Evolutionary conservation across 495 filamentous ascomycete genomes (phyloP).

Genomic region (Penicillium verhagenii): DNA sequence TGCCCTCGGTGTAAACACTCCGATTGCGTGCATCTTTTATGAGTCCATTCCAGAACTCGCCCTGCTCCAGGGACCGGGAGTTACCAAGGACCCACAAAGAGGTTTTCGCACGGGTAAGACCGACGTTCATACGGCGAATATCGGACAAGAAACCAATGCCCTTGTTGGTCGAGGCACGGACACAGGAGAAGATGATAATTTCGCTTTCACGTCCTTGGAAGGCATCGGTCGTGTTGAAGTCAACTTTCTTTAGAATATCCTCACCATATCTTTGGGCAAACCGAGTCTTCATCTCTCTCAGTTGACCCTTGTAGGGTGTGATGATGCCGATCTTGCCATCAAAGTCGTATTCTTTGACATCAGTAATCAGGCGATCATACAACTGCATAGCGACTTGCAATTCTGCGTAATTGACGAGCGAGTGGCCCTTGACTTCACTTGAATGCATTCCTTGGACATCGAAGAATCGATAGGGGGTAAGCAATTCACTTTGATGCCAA

Average conservation of each 20-base stretch:
- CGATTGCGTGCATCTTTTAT: slow-evolving; percentile 75
- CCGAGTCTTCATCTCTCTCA: slow-evolving; percentile 70
- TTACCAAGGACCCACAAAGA: slow-evolving; percentile 95
- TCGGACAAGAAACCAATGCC: slow-evolving; percentile 98
- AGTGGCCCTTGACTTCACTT: slow-evolving; percentile 73
- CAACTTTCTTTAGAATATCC: slow-evolving; percentile 70
- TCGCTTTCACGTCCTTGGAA: slow-evolving; percentile 97
- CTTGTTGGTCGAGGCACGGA: slow-evolving; percentile 84
- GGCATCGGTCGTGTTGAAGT: slow-evolving; percentile 98
- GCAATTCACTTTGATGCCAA: slow-evolving; percentile 79
- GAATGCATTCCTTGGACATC: slow-evolving; percentile 88
- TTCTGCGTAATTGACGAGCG: slow-evolving; percentile 86
- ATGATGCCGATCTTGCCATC: slow-evolving; percentile 91
- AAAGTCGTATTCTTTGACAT: slow-evolving; percentile 68
- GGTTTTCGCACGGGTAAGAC: slow-evolving; percentile 91
- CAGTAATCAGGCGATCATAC: slow-evolving; percentile 70
- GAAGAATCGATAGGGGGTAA: slow-evolving; percentile 96
- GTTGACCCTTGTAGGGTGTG: slow-evolving; percentile 92
- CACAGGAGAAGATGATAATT: slow-evolving; percentile 98
- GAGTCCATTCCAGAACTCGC: slow-evolving; percentile 84
- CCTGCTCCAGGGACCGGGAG: slow-evolving; percentile 77
- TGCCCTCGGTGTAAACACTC: slow-evolving; percentile 71
- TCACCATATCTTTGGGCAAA: slow-evolving; percentile 74
- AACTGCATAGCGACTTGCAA: slow-evolving; percentile 79
- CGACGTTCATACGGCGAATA: slow-evolving; percentile 99